A percentile compares a stretch with the other conserved stretches of the same genome.
Conservation (phyloP, 2,329 filamentous ascomycete species). For the Alternaria angustiovoidea region DNA sequence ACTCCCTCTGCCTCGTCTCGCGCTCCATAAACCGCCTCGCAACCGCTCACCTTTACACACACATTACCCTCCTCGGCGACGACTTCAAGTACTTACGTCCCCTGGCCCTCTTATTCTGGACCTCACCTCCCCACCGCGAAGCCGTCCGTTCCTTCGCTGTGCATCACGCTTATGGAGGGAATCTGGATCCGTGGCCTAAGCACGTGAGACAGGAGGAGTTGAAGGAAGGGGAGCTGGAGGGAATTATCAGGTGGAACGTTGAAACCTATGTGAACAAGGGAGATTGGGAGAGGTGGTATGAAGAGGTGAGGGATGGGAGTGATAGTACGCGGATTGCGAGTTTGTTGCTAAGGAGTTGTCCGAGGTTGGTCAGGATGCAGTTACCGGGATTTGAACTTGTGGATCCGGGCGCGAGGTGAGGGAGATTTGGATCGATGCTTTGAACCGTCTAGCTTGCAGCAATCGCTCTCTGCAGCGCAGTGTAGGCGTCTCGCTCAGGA, state of each 20-base stretch:
- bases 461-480: neutral
- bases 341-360: conserved; percentile 23
- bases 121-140: conserved; percentile 9
- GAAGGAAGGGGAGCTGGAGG: conserved; percentile 7
- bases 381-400: conserved; percentile 28
- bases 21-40: conserved; percentile 21
- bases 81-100: conserved; percentile 22
- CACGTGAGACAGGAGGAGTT: neutral
- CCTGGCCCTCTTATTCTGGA: conserved; percentile 22
- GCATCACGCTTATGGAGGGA: conserved; percentile 23
- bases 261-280: conserved; percentile 6
- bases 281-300: conserved; percentile 16
- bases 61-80: conserved; percentile 15
- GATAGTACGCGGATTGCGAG: conserved; percentile 23
- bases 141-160: conserved; percentile 18
- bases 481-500: neutral
- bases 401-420: conserved; percentile 16
- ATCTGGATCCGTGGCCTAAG: conserved; percentile 23
- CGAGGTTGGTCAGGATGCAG: conserved; percentile 17
- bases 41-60: conserved; percentile 22
- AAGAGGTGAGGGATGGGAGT: conserved; percentile 17
- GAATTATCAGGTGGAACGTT: conserved; percentile 8
- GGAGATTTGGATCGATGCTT: neutral
- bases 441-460: neutral
- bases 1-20: conserved; percentile 22